Base-by-base conservation (phyloP, 139 green algal species). In the Micractinium conductrix region DNA sequence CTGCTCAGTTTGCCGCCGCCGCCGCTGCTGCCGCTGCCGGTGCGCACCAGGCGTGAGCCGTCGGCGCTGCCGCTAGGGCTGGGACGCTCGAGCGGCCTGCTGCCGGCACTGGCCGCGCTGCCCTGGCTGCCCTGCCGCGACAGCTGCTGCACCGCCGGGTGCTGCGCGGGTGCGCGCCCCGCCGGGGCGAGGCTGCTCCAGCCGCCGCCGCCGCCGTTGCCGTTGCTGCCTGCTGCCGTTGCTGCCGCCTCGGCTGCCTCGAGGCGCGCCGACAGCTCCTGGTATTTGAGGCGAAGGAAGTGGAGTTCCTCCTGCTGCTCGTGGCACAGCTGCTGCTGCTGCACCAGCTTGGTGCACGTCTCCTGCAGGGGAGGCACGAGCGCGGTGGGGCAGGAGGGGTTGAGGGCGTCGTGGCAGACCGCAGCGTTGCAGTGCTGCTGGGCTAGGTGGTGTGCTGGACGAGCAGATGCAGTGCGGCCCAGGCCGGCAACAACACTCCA, bases 241-340 rank as follows among this genome's bases (percentile, higher is more conserved):
- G 72, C 72, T 62, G 26, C 70, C 35, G 70, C 76, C 9, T 71
- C 33, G 2, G 58, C 58, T 26, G 38, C 58, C 38, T 82, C 76
- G 28, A 82, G 76, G 24, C 42, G 55, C 1, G 55, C 76, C 4
- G 33, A 71, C 14, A 82, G 55, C 55, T 82, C 40, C 3, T 45
- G 50, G 63, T 82, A 82, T 7, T 75, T 85, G 35, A 40, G 4
- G 2, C 80, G 44, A 45, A 85, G 37, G 48, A 85, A 75, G 6
- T 50, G 30, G 45, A 85, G 80, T 68, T 85, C 80, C 68, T 85
- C 67, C 48, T 78, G 63, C 80, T 85, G 80, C 48, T 69, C 80
- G 45, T 85, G 63, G 48, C 80, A 79, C 67, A 85, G 80, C 68
- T 85, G 80, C 68, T 85, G 80, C 67, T 85, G 80, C 26, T 48